A percentile compares a stretch with the other conserved stretches of the same genome.
Evolutionary conservation across 208 protist species (phyloP).

Genomic region (Phytomonas sp.): DNA sequence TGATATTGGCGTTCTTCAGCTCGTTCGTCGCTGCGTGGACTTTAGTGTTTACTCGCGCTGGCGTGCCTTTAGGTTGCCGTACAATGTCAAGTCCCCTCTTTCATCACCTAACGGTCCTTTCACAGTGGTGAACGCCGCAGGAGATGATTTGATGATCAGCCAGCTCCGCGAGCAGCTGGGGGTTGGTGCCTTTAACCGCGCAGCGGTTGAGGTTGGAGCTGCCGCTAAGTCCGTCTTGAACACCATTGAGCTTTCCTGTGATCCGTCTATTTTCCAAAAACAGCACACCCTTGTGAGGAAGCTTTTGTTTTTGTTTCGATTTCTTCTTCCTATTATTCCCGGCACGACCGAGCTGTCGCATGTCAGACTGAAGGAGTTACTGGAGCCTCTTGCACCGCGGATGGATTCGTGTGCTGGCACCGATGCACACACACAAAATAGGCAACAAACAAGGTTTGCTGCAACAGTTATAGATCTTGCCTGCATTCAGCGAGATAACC

Average conservation of each 20-base stretch:
- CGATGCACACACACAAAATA: background rate
- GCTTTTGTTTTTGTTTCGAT: slow-evolving; percentile 38
- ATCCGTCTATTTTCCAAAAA: slow-evolving; percentile 12
- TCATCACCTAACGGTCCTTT: slow-evolving; percentile 6
- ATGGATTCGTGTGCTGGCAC: background rate
- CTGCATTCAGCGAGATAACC: slow-evolving; percentile 23
- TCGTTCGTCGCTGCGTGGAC: slow-evolving; percentile 57
- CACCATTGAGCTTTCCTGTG: slow-evolving; percentile 13
- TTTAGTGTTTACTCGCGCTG: slow-evolving; percentile 83
- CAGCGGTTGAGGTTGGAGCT: slow-evolving; percentile 18
- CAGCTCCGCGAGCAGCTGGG: slow-evolving; percentile 23
- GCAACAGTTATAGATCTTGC: slow-evolving; percentile 22
- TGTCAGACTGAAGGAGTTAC: slow-evolving; percentile 26
- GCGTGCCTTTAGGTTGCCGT: slow-evolving; percentile 80
- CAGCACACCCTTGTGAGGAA: slow-evolving; percentile 33
- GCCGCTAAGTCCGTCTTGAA: slow-evolving; percentile 17
- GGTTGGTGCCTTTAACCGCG: slow-evolving; percentile 3
- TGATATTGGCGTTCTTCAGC: background rate
- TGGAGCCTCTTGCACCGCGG: slow-evolving; percentile 7
- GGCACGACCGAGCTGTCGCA: slow-evolving; percentile 28
- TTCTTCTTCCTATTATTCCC: slow-evolving; percentile 60
- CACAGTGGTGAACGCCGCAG: slow-evolving; percentile 29
- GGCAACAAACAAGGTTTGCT: slow-evolving; percentile 2
- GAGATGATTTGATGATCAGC: slow-evolving; percentile 36
- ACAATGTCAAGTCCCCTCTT: slow-evolving; percentile 65